Evolutionary conservation across 1,284 basidiomycete species (phyloP).

Genomic region (Wallemia ichthyophaga): DNA sequence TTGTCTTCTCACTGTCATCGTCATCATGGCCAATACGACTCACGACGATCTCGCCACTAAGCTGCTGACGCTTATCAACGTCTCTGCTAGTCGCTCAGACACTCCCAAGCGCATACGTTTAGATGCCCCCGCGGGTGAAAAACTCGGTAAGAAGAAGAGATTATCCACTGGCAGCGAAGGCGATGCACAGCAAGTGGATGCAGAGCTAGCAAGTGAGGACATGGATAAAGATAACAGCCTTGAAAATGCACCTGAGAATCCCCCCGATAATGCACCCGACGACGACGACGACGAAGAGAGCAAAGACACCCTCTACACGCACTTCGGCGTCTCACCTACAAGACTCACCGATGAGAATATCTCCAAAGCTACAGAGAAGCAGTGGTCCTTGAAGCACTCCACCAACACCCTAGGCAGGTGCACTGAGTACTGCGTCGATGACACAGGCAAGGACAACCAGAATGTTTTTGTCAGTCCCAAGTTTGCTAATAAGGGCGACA

Average conservation of each 20-base stretch:
- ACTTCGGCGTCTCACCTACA: slow-evolving; percentile 7
- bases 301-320: slow-evolving; percentile 6
- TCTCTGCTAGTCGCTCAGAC: slow-evolving; percentile 33
- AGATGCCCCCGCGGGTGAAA: slow-evolving; percentile 7
- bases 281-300: background rate
- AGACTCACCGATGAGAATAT: slow-evolving; percentile 9
- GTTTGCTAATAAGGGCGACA: slow-evolving; percentile 19
- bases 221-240: slow-evolving; percentile 6
- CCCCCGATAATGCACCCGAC: slow-evolving; percentile 1
- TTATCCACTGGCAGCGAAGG: slow-evolving; percentile 1
- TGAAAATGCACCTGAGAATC: slow-evolving; percentile 2
- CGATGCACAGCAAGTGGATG: slow-evolving; percentile 3
- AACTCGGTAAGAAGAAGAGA: slow-evolving; percentile 4
- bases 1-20: too few relatives aligned
- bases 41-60: slow-evolving; percentile 15
- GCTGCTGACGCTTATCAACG: slow-evolving; percentile 74
- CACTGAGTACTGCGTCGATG: slow-evolving; percentile 18
- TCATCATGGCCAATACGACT: background rate
- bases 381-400: slow-evolving; percentile 18
- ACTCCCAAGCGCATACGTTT: slow-evolving; percentile 9
- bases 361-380: slow-evolving; percentile 8
- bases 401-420: slow-evolving; percentile 23
- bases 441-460: slow-evolving; percentile 7
- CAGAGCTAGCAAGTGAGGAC: slow-evolving; percentile 4
- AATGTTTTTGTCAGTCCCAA: slow-evolving; percentile 12